Percentiles rank a stretch among this genome's conserved stretches.
Conservation (phyloP, 1,284 basidiomycete species). For the Cutaneotrichosporon curvatum region DNA sequence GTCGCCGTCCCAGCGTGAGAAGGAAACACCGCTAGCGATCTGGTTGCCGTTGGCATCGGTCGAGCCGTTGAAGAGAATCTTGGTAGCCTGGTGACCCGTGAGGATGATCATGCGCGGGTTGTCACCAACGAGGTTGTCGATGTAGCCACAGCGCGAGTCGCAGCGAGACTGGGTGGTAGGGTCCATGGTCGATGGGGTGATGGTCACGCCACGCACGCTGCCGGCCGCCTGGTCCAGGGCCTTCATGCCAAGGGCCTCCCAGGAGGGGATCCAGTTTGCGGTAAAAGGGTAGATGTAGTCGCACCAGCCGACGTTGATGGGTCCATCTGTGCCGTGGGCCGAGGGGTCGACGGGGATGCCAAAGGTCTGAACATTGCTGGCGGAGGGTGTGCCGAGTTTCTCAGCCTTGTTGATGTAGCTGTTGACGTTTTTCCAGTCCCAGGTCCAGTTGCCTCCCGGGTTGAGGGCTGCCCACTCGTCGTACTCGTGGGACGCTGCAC, state of each 20-base stretch:
- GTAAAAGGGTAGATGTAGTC: slow-evolving; percentile 50
- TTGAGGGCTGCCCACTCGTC: slow-evolving; percentile 47
- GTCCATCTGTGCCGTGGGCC: slow-evolving; percentile 50
- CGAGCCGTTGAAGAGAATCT: slow-evolving; percentile 56
- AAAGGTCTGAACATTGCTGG: slow-evolving; percentile 35
- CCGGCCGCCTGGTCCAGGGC: slow-evolving; percentile 45
- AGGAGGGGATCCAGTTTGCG: slow-evolving; percentile 53
- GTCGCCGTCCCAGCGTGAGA: slow-evolving; percentile 45
- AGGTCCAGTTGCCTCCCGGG: slow-evolving; percentile 32
- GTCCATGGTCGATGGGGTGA: slow-evolving; percentile 61
- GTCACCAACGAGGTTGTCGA: slow-evolving; percentile 55
- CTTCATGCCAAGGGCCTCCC: slow-evolving; percentile 49
- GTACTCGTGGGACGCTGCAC: slow-evolving; percentile 43
- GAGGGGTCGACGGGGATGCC: slow-evolving; percentile 40
- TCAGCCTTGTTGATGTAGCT: slow-evolving; percentile 48
- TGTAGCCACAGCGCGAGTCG: slow-evolving; percentile 62
- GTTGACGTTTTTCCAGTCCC: slow-evolving; percentile 42
- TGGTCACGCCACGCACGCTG: slow-evolving; percentile 34
- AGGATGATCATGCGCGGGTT: slow-evolving; percentile 55
- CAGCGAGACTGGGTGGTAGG: slow-evolving; percentile 59
- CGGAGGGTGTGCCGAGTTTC: slow-evolving; percentile 44
- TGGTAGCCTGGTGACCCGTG: slow-evolving; percentile 56
- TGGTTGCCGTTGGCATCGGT: slow-evolving; percentile 46
- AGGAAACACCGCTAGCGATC: slow-evolving; percentile 56
- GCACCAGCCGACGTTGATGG: slow-evolving; percentile 47